Percentiles rank a stretch among this genome's conserved stretches.
phyloP scores from a whole-genome alignment of 1,284 basidiomycete genomes.

The Fistulina hepatica region DNA sequence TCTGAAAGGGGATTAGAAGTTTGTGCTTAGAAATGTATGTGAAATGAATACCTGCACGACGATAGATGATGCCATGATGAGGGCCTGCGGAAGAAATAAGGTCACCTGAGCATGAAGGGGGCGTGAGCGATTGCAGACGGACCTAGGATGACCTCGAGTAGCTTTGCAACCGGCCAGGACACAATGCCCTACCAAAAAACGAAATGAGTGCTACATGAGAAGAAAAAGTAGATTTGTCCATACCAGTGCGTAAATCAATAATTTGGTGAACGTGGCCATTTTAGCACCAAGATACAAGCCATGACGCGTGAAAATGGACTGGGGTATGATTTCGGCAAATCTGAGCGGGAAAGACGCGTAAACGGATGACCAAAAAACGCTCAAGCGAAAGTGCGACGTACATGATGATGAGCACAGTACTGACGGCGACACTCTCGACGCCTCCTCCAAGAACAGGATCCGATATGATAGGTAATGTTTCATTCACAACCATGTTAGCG shows the following conservation, averaged over 20 bases:
- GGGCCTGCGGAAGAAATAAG: no score
- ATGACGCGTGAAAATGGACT: slow-evolving; percentile 84
- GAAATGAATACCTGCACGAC: slow-evolving; percentile 29
- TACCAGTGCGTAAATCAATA: slow-evolving; percentile 62
- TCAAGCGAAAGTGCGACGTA: slow-evolving; percentile 31
- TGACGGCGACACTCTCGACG: slow-evolving; percentile 68
- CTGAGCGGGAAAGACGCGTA: slow-evolving; percentile 26
- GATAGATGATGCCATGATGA: slow-evolving; percentile 54
- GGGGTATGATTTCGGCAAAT: slow-evolving; percentile 87
- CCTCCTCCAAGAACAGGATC: slow-evolving; percentile 84
- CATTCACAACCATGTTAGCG: slow-evolving; percentile 86
- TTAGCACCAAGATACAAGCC: slow-evolving; percentile 88
- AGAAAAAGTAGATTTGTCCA: slow-evolving; percentile 17
- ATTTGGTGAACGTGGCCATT: slow-evolving; percentile 70
- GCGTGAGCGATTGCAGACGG: no score
- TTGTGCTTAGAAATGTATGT: not conserved
- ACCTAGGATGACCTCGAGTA: slow-evolving; percentile 29
- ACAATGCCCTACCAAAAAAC: slow-evolving; percentile 44
- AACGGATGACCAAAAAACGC: not conserved
- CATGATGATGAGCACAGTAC: slow-evolving; percentile 82
- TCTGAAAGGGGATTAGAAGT: slow-evolving; percentile 26
- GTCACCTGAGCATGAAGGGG: no score
- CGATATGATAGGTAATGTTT: slow-evolving; percentile 84
- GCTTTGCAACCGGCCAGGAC: slow-evolving; percentile 72
- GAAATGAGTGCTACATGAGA: slow-evolving; percentile 1